Base-by-base conservation (phyloP, 805 yeast genomes). In the Nakazawaea siamensis region DNA sequence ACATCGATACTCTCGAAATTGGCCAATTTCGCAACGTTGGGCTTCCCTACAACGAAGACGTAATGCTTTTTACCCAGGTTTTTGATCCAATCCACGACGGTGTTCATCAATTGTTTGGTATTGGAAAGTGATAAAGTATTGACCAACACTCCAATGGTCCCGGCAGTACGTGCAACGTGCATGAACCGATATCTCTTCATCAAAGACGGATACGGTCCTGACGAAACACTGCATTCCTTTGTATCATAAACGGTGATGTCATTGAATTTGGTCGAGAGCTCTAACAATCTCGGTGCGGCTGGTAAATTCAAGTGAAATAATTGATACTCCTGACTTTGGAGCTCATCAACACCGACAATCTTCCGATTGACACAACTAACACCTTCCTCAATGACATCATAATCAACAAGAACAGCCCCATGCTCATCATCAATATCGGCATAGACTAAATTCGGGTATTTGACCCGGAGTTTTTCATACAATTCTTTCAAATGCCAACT, bases 11-110 rank as follows among this genome's bases (percentile, higher is more conserved):
- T 78, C 43, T 90, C 98, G 52, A 92, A 92, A 54, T 92, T 92
- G 8, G 97, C 98, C 34, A 92, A 64, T 50, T 92, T 92, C 18
- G 98, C 95, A 14, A 92, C 97, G 50, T 92, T 92, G 8, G 97
- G 97, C 55, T 92, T 92, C 9, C 98, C 98, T 4, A 92, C 97
- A 3, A 88, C 97, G 60, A 92, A 87, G 52, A 86, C 71, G 51
- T 92, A 92, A 45, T 84, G 90, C 51, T 92, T 92, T 58, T 92
- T 92, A 2, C 84, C 96, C 0, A 90, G 87, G 3, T 62, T 66
- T 34, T 66, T 70, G 39, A 92, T 73, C 56, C 80, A 69, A 18
- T 61, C 52, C 12, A 74, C 70, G 6, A 87, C 70, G 23, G 64
- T 63, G 36, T 76, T 73, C 35, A 90, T 64, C 24, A 90, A 59